These are phyloP conservation scores for Penicillium maclennaniae DNA, from an alignment of 495 filamentous ascomycete species.

Conservation along the genomic window DNA sequence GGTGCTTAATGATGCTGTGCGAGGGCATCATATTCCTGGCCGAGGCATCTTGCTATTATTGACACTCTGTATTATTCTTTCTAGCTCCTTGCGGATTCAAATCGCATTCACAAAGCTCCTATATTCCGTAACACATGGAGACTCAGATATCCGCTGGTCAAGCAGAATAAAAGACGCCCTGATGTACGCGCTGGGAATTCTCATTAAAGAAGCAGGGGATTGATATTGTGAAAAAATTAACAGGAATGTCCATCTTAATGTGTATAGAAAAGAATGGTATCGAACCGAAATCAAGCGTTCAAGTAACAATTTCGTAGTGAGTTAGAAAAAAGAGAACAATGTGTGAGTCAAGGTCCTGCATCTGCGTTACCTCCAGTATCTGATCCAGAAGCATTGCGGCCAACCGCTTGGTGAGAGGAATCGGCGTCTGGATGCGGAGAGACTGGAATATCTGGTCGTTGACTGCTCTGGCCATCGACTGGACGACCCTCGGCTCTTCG, in stretches of 20 bases:
- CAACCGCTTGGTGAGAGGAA: not conserved
- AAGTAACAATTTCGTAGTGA: not conserved
- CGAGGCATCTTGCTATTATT: too few species aligned
- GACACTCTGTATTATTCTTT: too few species aligned
- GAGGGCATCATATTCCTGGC: too few species aligned
- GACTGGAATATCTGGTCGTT: conserved; percentile 3
- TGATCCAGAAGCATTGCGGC: not conserved
- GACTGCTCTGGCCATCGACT: conserved; percentile 12
- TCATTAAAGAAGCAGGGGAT: too few species aligned
- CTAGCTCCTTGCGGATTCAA: too few species aligned
- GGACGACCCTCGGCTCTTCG: conserved; percentile 29
- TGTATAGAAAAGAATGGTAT: not conserved
- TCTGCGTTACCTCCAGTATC: conserved; percentile 1
- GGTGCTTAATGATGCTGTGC: too few species aligned
- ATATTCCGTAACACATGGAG: too few species aligned
- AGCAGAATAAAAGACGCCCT: too few species aligned
- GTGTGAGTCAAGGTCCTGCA: not conserved
- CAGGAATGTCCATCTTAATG: not conserved
- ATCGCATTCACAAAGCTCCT: too few species aligned
- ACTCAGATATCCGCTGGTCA: too few species aligned
- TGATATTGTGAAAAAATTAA: not conserved
- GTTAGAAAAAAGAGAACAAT: not conserved
- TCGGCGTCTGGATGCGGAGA: conserved; percentile 13
- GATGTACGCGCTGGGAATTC: too few species aligned
- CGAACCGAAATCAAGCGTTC: not conserved